phyloP scores from a whole-genome alignment of 495 filamentous ascomycete genomes.

The Penicillium subrubescens region DNA sequence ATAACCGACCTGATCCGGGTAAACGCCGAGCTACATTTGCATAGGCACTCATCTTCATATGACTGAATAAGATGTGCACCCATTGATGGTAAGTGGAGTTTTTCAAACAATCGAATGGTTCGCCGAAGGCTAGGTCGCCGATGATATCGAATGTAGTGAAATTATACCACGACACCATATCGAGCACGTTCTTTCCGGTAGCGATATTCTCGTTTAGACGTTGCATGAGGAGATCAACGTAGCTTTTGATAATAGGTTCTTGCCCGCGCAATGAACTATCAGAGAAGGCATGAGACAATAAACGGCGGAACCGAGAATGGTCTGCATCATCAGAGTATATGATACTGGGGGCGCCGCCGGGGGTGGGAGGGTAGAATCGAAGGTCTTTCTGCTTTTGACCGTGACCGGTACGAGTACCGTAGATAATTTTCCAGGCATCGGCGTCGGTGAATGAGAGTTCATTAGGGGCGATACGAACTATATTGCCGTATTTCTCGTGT shows the following conservation, averaged over 20 bases:
- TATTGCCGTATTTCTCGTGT: slow-evolving; percentile 46
- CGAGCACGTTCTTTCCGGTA: slow-evolving; percentile 23
- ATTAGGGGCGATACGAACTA: slow-evolving; percentile 54
- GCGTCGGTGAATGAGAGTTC: slow-evolving; percentile 50
- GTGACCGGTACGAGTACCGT: slow-evolving; percentile 42
- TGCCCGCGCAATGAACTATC: slow-evolving; percentile 46
- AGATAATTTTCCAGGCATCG: slow-evolving; percentile 58
- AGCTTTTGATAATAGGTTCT: slow-evolving; percentile 46
- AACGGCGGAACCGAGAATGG: slow-evolving; percentile 45
- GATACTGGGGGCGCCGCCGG: slow-evolving; percentile 15
- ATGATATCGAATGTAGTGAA: slow-evolving; percentile 65
- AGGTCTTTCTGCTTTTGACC: slow-evolving; percentile 19
- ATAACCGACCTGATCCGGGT: slow-evolving; percentile 13
- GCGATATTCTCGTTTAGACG: slow-evolving; percentile 41
- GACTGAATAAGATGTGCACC: slow-evolving; percentile 51
- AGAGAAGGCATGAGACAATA: slow-evolving; percentile 56
- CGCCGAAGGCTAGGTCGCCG: slow-evolving; percentile 61
- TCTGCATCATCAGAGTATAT: slow-evolving; percentile 37
- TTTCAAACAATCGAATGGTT: slow-evolving; percentile 58
- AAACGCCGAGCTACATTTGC: slow-evolving; percentile 27
- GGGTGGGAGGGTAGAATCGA: slow-evolving; percentile 20
- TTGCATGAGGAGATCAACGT: slow-evolving; percentile 49
- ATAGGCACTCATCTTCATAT: slow-evolving; percentile 28
- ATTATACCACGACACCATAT: slow-evolving; percentile 59
- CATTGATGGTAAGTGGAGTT: slow-evolving; percentile 55